Conservation (phyloP, 2,329 filamentous ascomycete genomes). For the Fusarium luffae region DNA sequence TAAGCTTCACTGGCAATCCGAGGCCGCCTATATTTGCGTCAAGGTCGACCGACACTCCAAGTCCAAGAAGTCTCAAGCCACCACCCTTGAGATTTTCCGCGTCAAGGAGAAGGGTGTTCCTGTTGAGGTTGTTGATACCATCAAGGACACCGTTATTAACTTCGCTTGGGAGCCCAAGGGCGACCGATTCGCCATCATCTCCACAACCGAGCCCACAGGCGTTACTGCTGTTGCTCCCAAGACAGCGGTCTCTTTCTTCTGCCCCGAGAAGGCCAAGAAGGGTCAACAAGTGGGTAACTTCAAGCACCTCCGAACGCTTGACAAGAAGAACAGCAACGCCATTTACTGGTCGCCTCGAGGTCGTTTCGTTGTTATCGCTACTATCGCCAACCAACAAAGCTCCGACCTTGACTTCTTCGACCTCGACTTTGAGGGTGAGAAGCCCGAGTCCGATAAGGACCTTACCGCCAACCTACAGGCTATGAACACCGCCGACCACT, state of each 20-base stretch:
- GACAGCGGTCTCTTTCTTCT: slow-evolving; percentile 95
- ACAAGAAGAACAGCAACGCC: slow-evolving; percentile 99
- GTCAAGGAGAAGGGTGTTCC: slow-evolving; percentile 97
- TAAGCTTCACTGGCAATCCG: slow-evolving; percentile 98
- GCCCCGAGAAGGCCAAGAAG: slow-evolving; percentile 97
- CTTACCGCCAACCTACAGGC: slow-evolving; percentile 93
- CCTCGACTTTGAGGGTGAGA: slow-evolving; percentile 97
- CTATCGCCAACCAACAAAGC: slow-evolving; percentile 90
- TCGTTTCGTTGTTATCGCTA: slow-evolving; percentile 93
- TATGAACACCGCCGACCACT: slow-evolving; percentile 94
- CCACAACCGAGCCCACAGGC: slow-evolving; percentile 83
- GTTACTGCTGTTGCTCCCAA: slow-evolving; percentile 89
- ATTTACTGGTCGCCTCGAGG: slow-evolving; percentile 99
- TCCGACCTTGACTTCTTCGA: slow-evolving; percentile 98
- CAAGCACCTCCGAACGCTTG: slow-evolving; percentile 92
- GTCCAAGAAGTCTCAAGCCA: slow-evolving; percentile 97
- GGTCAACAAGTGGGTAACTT: slow-evolving; percentile 86
- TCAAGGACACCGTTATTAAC: slow-evolving; percentile 99
- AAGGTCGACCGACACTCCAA: slow-evolving; percentile 99
- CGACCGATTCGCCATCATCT: slow-evolving; percentile 96
- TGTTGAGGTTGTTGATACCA: slow-evolving; percentile 95
- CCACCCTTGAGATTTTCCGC: slow-evolving; percentile 98
- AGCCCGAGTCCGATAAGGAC: slow-evolving; percentile 92
- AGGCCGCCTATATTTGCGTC: slow-evolving; percentile 92
- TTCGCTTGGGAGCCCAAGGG: slow-evolving; percentile 99